phyloP scores from a whole-genome alignment of 2,329 filamentous ascomycete species.

The Aspergillus puulaauensis region DNA sequence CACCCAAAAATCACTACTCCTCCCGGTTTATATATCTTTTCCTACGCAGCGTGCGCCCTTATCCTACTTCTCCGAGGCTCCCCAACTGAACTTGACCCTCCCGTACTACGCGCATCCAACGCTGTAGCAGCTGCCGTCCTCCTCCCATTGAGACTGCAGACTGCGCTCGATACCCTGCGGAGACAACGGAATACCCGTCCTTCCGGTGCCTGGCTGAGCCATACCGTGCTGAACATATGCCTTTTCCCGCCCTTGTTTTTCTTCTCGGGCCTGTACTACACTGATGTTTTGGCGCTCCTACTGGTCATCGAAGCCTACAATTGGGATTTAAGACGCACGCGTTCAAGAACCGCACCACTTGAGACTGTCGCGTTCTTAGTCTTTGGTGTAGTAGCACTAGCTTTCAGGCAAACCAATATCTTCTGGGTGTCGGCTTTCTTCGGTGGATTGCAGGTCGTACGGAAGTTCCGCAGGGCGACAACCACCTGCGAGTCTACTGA shows the following conservation, averaged over 20 bases:
- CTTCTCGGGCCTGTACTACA: slow-evolving; percentile 94
- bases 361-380: slow-evolving; percentile 45
- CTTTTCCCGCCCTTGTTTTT: slow-evolving; percentile 92
- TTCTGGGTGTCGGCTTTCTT: slow-evolving; percentile 74
- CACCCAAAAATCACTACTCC: slow-evolving; percentile 98
- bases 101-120: slow-evolving; percentile 40
- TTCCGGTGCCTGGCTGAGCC: slow-evolving; percentile 35
- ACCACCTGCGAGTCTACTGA: slow-evolving; percentile 27
- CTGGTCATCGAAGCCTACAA: slow-evolving; percentile 71
- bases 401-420: slow-evolving; percentile 91
- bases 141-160: slow-evolving; percentile 54
- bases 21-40: slow-evolving; percentile 69
- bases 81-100: slow-evolving; percentile 33
- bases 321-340: slow-evolving; percentile 41
- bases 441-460: slow-evolving; percentile 45
- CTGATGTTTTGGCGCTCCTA: slow-evolving; percentile 79
- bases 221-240: slow-evolving; percentile 69
- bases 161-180: slow-evolving; percentile 50
- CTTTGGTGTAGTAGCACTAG: slow-evolving; percentile 65
- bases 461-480: slow-evolving; percentile 31
- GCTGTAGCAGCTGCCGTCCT: slow-evolving; percentile 34
- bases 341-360: slow-evolving; percentile 19
- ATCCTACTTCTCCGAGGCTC: slow-evolving; percentile 24
- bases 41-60: slow-evolving; percentile 47
- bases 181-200: slow-evolving; percentile 29